phyloP scores from a whole-genome alignment of 225 moss, liverwort and hornwort genomes.

The Polytrichum formosum region DNA sequence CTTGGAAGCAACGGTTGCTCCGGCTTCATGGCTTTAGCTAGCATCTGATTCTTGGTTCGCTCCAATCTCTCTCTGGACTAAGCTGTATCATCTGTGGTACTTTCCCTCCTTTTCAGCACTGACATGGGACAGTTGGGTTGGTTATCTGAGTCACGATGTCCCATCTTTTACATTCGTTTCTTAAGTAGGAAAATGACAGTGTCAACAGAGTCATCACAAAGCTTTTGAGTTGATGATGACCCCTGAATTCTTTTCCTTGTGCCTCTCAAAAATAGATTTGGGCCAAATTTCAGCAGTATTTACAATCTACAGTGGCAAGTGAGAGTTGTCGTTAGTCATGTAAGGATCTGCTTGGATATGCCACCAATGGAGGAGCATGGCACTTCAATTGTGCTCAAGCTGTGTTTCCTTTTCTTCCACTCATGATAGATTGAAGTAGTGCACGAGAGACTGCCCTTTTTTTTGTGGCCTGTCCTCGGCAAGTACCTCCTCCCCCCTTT shows the following conservation, averaged over 20 bases:
- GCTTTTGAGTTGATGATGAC: conserved; percentile 8
- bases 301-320: conserved; percentile 7
- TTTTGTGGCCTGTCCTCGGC: conserved; percentile 53
- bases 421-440: background rate
- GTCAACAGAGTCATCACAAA: background rate
- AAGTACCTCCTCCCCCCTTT: conserved; percentile 5
- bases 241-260: conserved; percentile 15
- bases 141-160: background rate
- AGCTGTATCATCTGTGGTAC: background rate
- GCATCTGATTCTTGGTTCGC: conserved; percentile 12
- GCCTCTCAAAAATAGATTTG: conserved; percentile 12
- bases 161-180: background rate
- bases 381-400: background rate
- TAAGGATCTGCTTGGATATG: conserved; percentile 1
- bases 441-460: conserved; percentile 36
- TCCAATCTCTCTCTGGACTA: conserved; percentile 1
- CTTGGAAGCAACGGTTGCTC: conserved; percentile 47
- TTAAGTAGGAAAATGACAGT: conserved; percentile 3
- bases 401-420: background rate
- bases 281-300: background rate
- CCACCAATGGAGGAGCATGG: background rate
- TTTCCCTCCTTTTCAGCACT: background rate
- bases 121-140: background rate
- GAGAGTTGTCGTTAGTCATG: background rate
- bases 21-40: conserved; percentile 31